phyloP scores from a whole-genome alignment of 352 stramenopile species.

The Pythium aphanidermatum region DNA sequence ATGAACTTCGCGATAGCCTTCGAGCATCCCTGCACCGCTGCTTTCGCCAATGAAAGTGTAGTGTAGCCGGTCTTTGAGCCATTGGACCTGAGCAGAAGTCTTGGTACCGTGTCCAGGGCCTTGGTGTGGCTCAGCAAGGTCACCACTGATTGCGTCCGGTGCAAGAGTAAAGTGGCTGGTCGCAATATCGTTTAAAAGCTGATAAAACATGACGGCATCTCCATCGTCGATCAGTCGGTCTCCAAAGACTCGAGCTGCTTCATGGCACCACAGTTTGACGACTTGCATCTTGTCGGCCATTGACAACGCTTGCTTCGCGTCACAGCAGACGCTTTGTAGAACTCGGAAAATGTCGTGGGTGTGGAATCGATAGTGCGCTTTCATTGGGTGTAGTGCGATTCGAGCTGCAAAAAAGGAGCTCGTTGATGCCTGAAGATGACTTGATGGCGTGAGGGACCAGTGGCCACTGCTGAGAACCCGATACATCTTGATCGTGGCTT shows the following conservation, averaged over 20 bases:
- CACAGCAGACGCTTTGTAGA: slow-evolving; percentile 35
- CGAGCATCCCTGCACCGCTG: slow-evolving; percentile 25
- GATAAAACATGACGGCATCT: slow-evolving; percentile 37
- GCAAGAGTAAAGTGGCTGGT: slow-evolving; percentile 36
- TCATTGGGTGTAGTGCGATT: slow-evolving; percentile 23
- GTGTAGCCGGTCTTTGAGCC: slow-evolving; percentile 40
- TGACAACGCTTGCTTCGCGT: slow-evolving; percentile 23
- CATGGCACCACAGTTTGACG: slow-evolving; percentile 68
- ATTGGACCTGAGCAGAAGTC: slow-evolving; percentile 11
- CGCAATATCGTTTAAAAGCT: slow-evolving; percentile 37
- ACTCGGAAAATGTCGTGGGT: slow-evolving; percentile 35
- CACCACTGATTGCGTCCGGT: slow-evolving; percentile 35
- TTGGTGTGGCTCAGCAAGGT: slow-evolving; percentile 2
- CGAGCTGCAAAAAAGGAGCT: slow-evolving; percentile 6
- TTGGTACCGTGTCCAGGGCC: background rate
- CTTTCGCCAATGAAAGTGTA: slow-evolving; percentile 56
- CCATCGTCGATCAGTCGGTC: slow-evolving; percentile 35
- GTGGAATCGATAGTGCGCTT: slow-evolving; percentile 52
- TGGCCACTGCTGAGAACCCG: slow-evolving; percentile 36
- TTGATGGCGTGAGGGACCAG: slow-evolving; percentile 6
- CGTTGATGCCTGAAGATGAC: slow-evolving; percentile 1
- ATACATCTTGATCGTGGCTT: slow-evolving; percentile 49
- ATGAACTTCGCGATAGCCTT: slow-evolving; percentile 52
- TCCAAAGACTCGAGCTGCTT: slow-evolving; percentile 43
- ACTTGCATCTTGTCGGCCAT: slow-evolving; percentile 42